Evolutionary conservation across 2,329 filamentous ascomycete genomes (phyloP), one percentile per base, ranked within the genome.

Genomic region (Aspergillus quadricinctus): DNA sequence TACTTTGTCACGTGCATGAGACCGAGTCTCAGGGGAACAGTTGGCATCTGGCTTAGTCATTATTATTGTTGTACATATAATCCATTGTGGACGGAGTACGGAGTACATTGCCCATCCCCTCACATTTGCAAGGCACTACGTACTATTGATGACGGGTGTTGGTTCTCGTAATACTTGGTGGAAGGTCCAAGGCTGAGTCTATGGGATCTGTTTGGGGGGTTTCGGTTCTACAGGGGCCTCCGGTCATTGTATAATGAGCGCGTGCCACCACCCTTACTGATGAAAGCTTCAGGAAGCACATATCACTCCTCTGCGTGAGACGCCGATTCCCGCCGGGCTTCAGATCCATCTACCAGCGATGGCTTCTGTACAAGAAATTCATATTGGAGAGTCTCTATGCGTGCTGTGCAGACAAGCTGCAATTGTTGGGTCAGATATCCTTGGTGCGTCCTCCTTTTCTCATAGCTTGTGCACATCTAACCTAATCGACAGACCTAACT

Each of bases 321-420:
- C 5, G 31, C 31, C 5, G 14, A 7, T n/a, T 37, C 17, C 14
- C 1, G 3, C 31, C 2, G 31, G 17, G 5, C 5, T n/a, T 37
- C 5, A 3, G 6, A 17, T 37, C 2, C 31, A 37, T 37, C 14
- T 37, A 17, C 14, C 14, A 37, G 31, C 31, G 17, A 37, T 37
- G 14, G 7, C 14, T 17, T 37, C 31, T 17, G 31, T 35, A 56
- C 57, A 52, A 59, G 23, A 55, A 1, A 14, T 52, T 4, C 43
- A 52, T 6, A 8, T 52, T 23, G 28, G 27, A 21, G 19, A 21
- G 19, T 27, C 35, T 50, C 28, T 46, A 37, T 58, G 57, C 11
- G 3, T 51, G 10, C 46, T 58, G 10, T 58, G 57, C 46, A 56
- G 41, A 17, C 41, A 53, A 41, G 1, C 31, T 29, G 3, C 54